Evolutionary conservation across 2,329 filamentous ascomycete genomes (phyloP), one percentile per base, ranked within the genome.

Genomic region (Exophiala oligosperma): DNA sequence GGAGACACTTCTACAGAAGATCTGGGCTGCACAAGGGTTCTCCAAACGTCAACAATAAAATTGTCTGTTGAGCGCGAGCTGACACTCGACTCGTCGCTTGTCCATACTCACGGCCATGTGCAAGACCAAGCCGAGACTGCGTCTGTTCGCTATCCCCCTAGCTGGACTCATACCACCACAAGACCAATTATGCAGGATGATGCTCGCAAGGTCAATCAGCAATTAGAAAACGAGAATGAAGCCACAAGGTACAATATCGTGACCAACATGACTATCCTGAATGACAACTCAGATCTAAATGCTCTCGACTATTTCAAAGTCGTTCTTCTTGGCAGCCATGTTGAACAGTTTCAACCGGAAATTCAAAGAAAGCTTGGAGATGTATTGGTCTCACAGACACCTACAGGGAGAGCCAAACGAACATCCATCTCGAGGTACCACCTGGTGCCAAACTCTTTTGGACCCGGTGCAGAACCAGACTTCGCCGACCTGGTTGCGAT

Each of bases 371-470:
- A 80, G 60, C 73, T 80, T 17, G 77, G 76, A 8, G 76, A 78
- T 62, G 76, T 77, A 9, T 62, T 80, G 26, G 76, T 77, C 5
- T 74, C 76, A 17, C 74, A 73, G 59, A 70, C 72, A 21, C 66
- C 63, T 24, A 65, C 68, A 51, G 67, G 68, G 38, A 69, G 68
- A 8, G 70, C 69, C 52, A 68, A 66, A 37, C 72, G 70, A 21
- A 65, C 70, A 21, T 73, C 76, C 52, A 74, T 76, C 14, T 76
- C 76, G 37, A 72, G 75, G 44, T 80, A 77, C 61, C 77, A 78
- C 65, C 74, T 80, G 56, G 74, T 80, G 37, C 77, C 77, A 9
- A 76, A 77, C 8, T 76, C 76, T 0, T 79, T 77, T 64, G 77
- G 76, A 47, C 71, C 72, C 37, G 76, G 74, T 23, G 70, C 74